A percentile compares a stretch with the other conserved stretches of the same genome.
phyloP scores from a whole-genome alignment of 306 rosid genomes.

The Cucurbita ficifolia region DNA sequence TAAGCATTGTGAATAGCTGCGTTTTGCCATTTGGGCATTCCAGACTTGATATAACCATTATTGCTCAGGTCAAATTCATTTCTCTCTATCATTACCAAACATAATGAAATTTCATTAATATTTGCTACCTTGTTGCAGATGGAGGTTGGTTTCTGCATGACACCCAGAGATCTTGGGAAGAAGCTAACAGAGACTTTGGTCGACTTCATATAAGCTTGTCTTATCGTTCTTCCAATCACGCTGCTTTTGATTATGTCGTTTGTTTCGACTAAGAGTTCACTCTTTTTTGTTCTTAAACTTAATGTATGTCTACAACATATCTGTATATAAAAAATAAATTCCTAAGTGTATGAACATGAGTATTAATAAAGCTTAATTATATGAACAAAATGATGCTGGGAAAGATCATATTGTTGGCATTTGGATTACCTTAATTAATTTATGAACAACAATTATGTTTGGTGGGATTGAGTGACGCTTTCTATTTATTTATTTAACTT shows the following conservation, averaged over 20 bases:
- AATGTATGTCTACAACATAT: too few species aligned
- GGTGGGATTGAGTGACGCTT: neutral
- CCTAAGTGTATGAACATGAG: too few species aligned
- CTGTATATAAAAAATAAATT: too few species aligned
- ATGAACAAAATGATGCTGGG: neutral
- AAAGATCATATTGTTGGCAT: neutral
- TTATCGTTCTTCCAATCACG: too few species aligned
- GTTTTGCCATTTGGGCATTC: conserved; percentile 46
- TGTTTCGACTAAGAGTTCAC: too few species aligned
- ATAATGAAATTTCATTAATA: too few species aligned
- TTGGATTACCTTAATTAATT: neutral
- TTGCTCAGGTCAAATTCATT: conserved; percentile 41
- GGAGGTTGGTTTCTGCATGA: conserved; percentile 36
- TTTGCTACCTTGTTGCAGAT: conserved; percentile 25
- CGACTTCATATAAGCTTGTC: neutral
- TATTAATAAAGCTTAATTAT: neutral
- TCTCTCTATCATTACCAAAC: neutral
- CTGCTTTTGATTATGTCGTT: too few species aligned
- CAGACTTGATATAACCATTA: conserved; percentile 44
- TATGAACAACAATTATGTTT: neutral
- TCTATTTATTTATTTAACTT: too few species aligned
- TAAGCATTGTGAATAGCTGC: conserved; percentile 39
- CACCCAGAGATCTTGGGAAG: conserved; percentile 35
- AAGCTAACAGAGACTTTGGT: conserved; percentile 34
- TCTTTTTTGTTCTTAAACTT: too few species aligned